Percentiles rank a stretch among this genome's conserved stretches.
Conservation (phyloP, 768 basidiomycete genomes). For the Kwoniella sp. region DNA sequence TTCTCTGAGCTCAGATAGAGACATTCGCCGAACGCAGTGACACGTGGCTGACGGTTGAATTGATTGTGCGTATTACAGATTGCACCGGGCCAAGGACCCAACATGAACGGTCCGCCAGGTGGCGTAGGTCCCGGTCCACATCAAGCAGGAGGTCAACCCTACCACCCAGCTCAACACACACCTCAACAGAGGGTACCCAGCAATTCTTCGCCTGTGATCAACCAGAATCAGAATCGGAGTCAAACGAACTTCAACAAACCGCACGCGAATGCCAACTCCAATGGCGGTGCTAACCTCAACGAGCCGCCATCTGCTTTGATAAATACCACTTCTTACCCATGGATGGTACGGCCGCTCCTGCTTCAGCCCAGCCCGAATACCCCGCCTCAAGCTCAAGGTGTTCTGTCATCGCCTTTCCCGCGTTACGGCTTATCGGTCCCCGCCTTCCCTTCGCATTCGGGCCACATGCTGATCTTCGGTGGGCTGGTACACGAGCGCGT, state of each 20-base stretch:
- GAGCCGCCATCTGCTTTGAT: slow-evolving; percentile 14
- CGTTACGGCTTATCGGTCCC: slow-evolving; percentile 88
- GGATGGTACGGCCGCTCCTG: slow-evolving; percentile 42
- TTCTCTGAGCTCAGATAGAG: too few relatives aligned
- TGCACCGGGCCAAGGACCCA: slow-evolving; percentile 10
- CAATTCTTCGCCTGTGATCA: slow-evolving; percentile 17
- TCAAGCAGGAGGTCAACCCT: slow-evolving; percentile 2
- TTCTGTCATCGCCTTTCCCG: slow-evolving; percentile 69
- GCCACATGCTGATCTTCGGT: slow-evolving; percentile 94
- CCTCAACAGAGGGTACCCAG: slow-evolving; percentile 16
- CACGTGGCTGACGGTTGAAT: background rate
- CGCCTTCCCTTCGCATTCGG: slow-evolving; percentile 63
- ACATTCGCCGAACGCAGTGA: too few relatives aligned
- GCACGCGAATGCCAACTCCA: background rate
- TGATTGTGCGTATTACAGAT: background rate
- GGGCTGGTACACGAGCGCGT: slow-evolving; percentile 89
- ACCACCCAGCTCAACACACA: slow-evolving; percentile 7
- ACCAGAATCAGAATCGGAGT: background rate
- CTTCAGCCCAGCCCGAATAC: slow-evolving; percentile 28
- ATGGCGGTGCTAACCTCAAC: slow-evolving; percentile 1
- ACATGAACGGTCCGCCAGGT: slow-evolving; percentile 15
- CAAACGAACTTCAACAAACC: background rate
- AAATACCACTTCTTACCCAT: slow-evolving; percentile 41
- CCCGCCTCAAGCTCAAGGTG: slow-evolving; percentile 64
- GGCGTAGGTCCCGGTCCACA: background rate